phyloP scores from a whole-genome alignment of 352 stramenopile species.

The Elongisporangium anandrum region DNA sequence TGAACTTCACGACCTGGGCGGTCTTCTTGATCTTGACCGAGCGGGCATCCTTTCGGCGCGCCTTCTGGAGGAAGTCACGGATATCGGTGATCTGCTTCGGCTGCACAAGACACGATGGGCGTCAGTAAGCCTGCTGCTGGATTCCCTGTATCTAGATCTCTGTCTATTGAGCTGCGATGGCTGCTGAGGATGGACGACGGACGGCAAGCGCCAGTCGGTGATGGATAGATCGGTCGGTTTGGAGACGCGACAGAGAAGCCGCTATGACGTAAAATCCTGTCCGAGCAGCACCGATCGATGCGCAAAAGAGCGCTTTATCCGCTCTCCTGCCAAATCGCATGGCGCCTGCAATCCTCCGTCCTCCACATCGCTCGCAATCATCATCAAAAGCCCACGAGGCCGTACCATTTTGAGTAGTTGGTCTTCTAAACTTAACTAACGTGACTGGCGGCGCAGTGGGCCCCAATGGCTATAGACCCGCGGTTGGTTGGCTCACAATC shows the following conservation, averaged over 20 bases:
- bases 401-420: constrained; percentile 83
- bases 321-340: not conserved
- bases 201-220: not conserved
- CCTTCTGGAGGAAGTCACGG: constrained; percentile 99
- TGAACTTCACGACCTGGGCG: constrained; percentile 98
- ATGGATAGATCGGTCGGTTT: not conserved
- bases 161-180: not conserved
- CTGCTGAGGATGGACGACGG: not conserved
- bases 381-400: not conserved
- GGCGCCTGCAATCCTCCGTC: not conserved
- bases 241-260: not conserved
- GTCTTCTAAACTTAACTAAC: constrained; percentile 90
- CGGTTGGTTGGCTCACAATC: constrained; percentile 38
- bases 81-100: constrained; percentile 99
- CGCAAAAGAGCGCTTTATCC: not conserved
- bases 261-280: not conserved
- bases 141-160: not conserved
- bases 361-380: not conserved
- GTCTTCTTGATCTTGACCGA: constrained; percentile 99
- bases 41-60: constrained; percentile 95
- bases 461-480: constrained; percentile 6
- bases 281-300: not conserved
- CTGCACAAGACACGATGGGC: constrained; percentile 32
- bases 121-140: constrained; percentile 1
- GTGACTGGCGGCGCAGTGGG: constrained; percentile 23